These are phyloP conservation scores for Suhomyces faveliae DNA, from an alignment of 805 yeast genomes.

Conservation along the genomic window DNA sequence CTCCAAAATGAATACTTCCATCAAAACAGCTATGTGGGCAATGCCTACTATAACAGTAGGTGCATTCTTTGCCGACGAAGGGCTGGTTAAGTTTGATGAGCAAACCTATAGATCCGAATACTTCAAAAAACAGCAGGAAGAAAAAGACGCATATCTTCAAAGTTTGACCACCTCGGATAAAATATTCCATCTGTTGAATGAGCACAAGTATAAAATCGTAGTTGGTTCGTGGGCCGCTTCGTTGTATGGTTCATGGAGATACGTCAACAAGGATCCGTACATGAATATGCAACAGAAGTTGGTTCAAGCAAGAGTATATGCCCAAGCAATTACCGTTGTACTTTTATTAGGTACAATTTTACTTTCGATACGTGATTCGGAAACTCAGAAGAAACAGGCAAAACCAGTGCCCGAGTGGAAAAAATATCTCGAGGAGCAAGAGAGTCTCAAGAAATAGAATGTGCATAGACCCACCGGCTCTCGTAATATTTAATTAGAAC, in stretches of 20 bases:
- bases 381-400: slow-evolving; percentile 20
- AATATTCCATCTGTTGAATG: slow-evolving; percentile 24
- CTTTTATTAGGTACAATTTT: slow-evolving; percentile 27
- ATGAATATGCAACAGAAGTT: slow-evolving; percentile 26
- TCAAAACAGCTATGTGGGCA: slow-evolving; percentile 36
- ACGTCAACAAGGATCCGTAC: slow-evolving; percentile 24
- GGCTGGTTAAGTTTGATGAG: slow-evolving; percentile 44
- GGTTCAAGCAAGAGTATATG: slow-evolving; percentile 31
- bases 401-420: slow-evolving; percentile 27
- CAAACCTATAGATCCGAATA: slow-evolving; percentile 31
- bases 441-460: neutral
- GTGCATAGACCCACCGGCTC: no score
- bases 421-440: slow-evolving; percentile 11
- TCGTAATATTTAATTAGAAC: neutral
- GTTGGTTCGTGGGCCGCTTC: slow-evolving; percentile 40
- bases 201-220: slow-evolving; percentile 38
- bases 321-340: slow-evolving; percentile 27
- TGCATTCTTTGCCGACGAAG: slow-evolving; percentile 45
- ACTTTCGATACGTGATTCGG: slow-evolving; percentile 25
- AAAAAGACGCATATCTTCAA: slow-evolving; percentile 35
- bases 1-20: slow-evolving; percentile 32
- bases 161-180: slow-evolving; percentile 30
- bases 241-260: slow-evolving; percentile 29
- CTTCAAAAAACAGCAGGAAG: slow-evolving; percentile 25
- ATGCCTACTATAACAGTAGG: slow-evolving; percentile 39